These are phyloP conservation scores for Penicillium fuscoglaucum DNA, from an alignment of 2,329 filamentous ascomycete genomes.

Conservation along the genomic window DNA sequence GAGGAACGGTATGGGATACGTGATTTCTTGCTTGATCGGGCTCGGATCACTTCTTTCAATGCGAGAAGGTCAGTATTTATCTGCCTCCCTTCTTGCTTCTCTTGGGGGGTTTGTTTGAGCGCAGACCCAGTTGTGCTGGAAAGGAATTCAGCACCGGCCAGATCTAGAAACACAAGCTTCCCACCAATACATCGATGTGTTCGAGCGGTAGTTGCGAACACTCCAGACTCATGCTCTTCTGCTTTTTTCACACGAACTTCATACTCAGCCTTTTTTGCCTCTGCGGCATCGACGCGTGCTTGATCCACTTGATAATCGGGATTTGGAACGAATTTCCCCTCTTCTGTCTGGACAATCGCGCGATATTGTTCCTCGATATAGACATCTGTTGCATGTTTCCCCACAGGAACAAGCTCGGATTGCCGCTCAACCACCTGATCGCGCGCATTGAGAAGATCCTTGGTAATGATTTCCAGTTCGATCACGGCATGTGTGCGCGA, in stretches of 20 bases:
- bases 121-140: constrained; percentile 28
- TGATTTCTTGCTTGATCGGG: constrained; percentile 35
- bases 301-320: constrained; percentile 42
- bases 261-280: constrained; percentile 40
- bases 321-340: constrained; percentile 38
- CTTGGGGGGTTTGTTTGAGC: constrained; percentile 38
- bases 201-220: constrained; percentile 24
- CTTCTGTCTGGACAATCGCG: constrained; percentile 27
- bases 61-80: constrained; percentile 50
- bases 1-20: constrained; percentile 47
- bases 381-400: constrained; percentile 45
- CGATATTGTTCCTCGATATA: constrained; percentile 42
- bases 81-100: constrained; percentile 45
- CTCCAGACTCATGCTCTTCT: constrained; percentile 32
- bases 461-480: constrained; percentile 46
- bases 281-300: constrained; percentile 41
- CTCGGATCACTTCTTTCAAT: constrained; percentile 50
- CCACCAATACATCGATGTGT: constrained; percentile 39
- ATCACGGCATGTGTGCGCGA: constrained; percentile 49
- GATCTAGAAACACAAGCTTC: constrained; percentile 49
- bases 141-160: constrained; percentile 49
- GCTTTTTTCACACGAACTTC: constrained; percentile 38
- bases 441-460: constrained; percentile 37
- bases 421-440: constrained; percentile 44
- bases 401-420: constrained; percentile 48